phyloP scores from a whole-genome alignment of 2,329 filamentous ascomycete species.

The Fusarium xyrophilum region DNA sequence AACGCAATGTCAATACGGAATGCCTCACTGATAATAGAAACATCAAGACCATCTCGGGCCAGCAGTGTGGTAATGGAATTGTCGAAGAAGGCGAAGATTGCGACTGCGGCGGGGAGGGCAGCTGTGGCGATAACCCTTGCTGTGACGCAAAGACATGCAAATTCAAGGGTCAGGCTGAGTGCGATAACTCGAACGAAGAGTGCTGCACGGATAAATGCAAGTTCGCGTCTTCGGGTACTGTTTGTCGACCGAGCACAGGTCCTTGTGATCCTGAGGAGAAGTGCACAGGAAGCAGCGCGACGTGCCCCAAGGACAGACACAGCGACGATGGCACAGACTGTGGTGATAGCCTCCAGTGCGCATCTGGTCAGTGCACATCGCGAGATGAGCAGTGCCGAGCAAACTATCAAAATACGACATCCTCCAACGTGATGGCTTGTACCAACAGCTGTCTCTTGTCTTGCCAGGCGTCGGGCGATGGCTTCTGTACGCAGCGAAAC shows the following conservation, averaged over 20 bases:
- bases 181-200: slow-evolving; percentile 82
- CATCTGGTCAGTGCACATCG: slow-evolving; percentile 93
- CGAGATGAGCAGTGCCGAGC: slow-evolving; percentile 88
- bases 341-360: slow-evolving; percentile 75
- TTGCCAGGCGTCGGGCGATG: slow-evolving; percentile 76
- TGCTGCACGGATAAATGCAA: slow-evolving; percentile 75
- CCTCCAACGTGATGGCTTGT: slow-evolving; percentile 81
- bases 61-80: slow-evolving; percentile 95
- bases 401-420: slow-evolving; percentile 77
- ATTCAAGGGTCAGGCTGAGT: slow-evolving; percentile 77
- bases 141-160: slow-evolving; percentile 88
- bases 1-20: slow-evolving; percentile 73
- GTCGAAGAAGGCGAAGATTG: slow-evolving; percentile 94
- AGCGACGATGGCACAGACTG: slow-evolving; percentile 75
- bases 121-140: slow-evolving; percentile 78
- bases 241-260: slow-evolving; percentile 83
- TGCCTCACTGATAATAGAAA: slow-evolving; percentile 89
- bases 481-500: slow-evolving; percentile 76
- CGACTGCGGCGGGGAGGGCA: slow-evolving; percentile 82
- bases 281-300: slow-evolving; percentile 74
- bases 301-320: slow-evolving; percentile 77
- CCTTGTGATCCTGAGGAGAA: slow-evolving; percentile 84
- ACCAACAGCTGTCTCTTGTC: slow-evolving; percentile 72
- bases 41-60: slow-evolving; percentile 80
- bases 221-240: slow-evolving; percentile 69